Evolutionary conservation across 2,329 filamentous ascomycete species (phyloP).

Genomic region (Penicillium fuscoglaucum): DNA sequence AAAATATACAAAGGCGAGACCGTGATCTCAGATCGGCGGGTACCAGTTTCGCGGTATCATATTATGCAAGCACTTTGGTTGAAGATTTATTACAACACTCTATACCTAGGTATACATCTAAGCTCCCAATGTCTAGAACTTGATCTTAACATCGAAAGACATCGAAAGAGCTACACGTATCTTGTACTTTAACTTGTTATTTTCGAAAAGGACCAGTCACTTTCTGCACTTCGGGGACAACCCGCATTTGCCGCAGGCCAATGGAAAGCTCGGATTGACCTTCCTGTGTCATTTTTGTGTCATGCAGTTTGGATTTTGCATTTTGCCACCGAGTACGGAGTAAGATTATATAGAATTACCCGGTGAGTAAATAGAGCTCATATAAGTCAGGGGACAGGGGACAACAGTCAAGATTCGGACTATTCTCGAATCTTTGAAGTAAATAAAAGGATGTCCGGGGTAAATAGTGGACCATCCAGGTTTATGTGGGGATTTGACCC

Average conservation of each 20-base stretch:
- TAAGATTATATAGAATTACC: neutral
- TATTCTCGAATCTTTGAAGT: neutral
- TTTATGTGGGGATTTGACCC: neutral
- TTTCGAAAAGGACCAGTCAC: neutral
- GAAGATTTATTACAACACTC: neutral
- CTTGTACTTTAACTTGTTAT: neutral
- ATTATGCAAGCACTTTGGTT: neutral
- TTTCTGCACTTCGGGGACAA: neutral
- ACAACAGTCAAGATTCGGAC: neutral
- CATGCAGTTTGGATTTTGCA: neutral
- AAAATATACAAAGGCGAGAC: neutral
- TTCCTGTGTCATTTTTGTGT: slow-evolving; percentile 3
- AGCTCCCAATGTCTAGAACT: neutral
- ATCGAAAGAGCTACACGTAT: neutral
- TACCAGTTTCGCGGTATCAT: neutral
- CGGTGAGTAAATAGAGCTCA: neutral
- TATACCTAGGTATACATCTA: neutral
- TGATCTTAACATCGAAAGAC: neutral
- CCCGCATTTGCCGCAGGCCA: neutral
- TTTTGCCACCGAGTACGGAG: neutral
- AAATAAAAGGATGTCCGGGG: neutral
- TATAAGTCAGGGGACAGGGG: neutral
- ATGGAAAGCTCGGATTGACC: neutral
- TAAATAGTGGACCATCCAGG: neutral
- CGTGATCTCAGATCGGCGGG: neutral